These are phyloP conservation scores for Candida nitratophila DNA, from an alignment of 805 yeast species.

Conservation along the genomic window DNA sequence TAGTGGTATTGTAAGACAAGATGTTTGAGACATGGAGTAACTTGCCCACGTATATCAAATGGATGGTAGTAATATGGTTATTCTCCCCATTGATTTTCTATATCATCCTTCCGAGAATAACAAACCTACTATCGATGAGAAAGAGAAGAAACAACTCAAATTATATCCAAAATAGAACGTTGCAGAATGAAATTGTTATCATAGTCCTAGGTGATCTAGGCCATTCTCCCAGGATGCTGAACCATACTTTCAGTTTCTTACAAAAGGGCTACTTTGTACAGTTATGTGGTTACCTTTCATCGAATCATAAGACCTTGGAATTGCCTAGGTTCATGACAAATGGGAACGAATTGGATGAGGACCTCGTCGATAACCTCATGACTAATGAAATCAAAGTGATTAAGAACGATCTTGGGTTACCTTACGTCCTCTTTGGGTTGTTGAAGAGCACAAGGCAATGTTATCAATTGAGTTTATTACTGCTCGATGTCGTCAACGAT, in stretches of 20 bases:
- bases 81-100: conserved; percentile 38
- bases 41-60: conserved; percentile 33
- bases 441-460: conserved; percentile 57
- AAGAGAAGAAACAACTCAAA: conserved; percentile 2
- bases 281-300: conserved; percentile 84
- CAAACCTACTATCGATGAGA: conserved; percentile 13
- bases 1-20: too few relatives aligned
- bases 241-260: conserved; percentile 81
- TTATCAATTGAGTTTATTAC: conserved; percentile 34
- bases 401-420: conserved; percentile 30
- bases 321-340: too few relatives aligned
- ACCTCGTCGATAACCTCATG: conserved; percentile 29
- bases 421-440: conserved; percentile 51
- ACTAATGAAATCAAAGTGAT: conserved; percentile 12
- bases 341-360: conserved; percentile 41
- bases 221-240: conserved; percentile 90
- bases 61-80: conserved; percentile 38
- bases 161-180: conserved; percentile 3
- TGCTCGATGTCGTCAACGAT: conserved; percentile 53
- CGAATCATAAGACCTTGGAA: too few relatives aligned
- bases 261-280: conserved; percentile 65
- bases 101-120: conserved; percentile 30
- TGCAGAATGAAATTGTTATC: conserved; percentile 53
- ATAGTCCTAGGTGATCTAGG: conserved; percentile 91
- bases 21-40: background rate